Base-by-base conservation (phyloP, 768 basidiomycete species). In the Suillus subluteus region DNA sequence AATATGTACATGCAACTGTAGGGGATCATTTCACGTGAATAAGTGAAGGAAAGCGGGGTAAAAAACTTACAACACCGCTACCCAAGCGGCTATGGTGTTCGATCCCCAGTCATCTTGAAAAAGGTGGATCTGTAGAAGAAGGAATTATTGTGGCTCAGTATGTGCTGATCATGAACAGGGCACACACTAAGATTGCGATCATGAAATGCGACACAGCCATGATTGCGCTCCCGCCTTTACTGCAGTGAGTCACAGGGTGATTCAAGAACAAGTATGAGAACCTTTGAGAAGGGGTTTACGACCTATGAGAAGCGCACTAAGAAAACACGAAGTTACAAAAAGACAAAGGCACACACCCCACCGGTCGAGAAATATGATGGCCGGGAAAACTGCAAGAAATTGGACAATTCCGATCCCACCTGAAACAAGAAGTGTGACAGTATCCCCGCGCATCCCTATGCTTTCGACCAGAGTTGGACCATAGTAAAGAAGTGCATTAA, bases 371-470 rank as follows among this genome's bases (percentile, higher is more conserved):
- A 82, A 88, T 5, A 88, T 66, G 44, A 95, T 91, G 2, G 86
- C 90, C 4, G 93, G 93, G 21, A 91, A 74, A 1, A 92, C 91
- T 4, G 91, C 88, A 16, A 94, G 61, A 67, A 93, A 87, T 71
- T 95, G 93, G 7, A 91, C 85, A 64, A 95, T 85, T 18, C 91
- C 91, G 69, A 94, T 88, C 0, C 92, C 91, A 30, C 93, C 93
- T 0, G 91, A 85, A 4, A 90, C 87, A n/a, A 92, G 69, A 0
- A 94, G 81, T 0, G 87, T 83, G 9, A 86, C 82, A 0, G 81
- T 83, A 66, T 88, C 86, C 21, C 89, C 88, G 26, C 79, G 78
- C 35, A 94, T 67, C 5, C 91, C 92, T 54, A 94, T 82, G 61
- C 80, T 87, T 40, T 75, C 82, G 56, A 94, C 84, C 3, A 95